phyloP scores from a whole-genome alignment of 129 eudicot species.

The Glebionis coronaria region DNA sequence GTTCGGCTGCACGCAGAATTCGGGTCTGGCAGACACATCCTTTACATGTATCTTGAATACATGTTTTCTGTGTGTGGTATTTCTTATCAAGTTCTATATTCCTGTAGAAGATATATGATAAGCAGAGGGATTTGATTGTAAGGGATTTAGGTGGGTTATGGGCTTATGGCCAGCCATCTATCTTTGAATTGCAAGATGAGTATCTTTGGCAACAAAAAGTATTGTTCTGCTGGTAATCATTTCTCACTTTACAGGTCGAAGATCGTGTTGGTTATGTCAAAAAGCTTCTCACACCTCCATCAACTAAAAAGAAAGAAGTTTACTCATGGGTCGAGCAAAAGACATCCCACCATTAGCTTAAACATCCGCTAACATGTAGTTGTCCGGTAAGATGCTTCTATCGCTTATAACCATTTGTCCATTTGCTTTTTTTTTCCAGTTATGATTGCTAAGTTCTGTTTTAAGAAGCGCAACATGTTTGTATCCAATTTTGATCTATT shows the following conservation, averaged over 20 bases:
- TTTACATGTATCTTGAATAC: constrained; percentile 7
- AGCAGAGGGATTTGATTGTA: constrained; percentile 53
- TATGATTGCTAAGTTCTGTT: no score
- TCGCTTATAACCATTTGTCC: constrained; percentile 2
- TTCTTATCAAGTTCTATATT: constrained; percentile 16
- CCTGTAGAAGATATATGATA: constrained; percentile 58
- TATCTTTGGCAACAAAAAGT: neutral
- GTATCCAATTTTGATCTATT: no score
- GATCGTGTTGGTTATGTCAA: constrained; percentile 76
- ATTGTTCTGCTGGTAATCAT: neutral
- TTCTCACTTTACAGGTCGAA: constrained; percentile 57
- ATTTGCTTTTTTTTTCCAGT: neutral
- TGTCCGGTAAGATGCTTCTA: no score
- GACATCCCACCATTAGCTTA: constrained; percentile 19
- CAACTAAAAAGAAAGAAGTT: constrained; percentile 59
- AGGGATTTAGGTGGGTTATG: no score
- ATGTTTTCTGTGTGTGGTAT: neutral
- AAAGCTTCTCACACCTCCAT: constrained; percentile 64
- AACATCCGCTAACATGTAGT: constrained; percentile 1
- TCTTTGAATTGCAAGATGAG: no score
- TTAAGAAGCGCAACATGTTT: no score
- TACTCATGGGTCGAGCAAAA: constrained; percentile 37
- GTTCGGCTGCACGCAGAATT: constrained; percentile 64
- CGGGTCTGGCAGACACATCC: constrained; percentile 38
- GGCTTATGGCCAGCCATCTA: no score